Base-by-base conservation (phyloP, 2,329 filamentous ascomycete species). In the Lanzia echinophila region DNA sequence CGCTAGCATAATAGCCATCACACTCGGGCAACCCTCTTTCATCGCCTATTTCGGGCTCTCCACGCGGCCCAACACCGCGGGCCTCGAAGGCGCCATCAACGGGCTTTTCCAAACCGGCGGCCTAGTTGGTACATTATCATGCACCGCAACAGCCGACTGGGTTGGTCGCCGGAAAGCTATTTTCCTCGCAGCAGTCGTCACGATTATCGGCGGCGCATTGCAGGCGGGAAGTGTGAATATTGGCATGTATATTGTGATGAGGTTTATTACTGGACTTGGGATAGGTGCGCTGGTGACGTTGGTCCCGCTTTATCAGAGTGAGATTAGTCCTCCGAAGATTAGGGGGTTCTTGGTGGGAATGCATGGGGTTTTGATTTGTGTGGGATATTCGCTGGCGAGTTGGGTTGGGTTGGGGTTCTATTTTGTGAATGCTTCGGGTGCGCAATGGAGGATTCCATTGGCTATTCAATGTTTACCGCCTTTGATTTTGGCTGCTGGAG, bases 361-460 rank as follows among this genome's bases (percentile, higher is more conserved):
- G 79, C 6, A 91, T 91, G 74, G 87, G 90, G 69, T 90, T 90
- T 76, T 88, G 83, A 70, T 84, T 91, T 70, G 90, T 86, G 56
- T 78, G 90, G 59, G 88, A 87, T 72, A 74, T 92, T 59, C 75
- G 91, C 68, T 71, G 91, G 57, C 22, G 79, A 86, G 3, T 82
- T 84, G 82, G 62, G 81, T 94, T 61, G 81, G 85, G 70, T 90
- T 92, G 67, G 84, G 71, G 44, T 87, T 84, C 52, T 62, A 81
- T 59, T 76, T 78, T 60, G 24, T 28, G 4, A 67, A 62, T n/a
- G 79, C 86, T 69, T 82, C 79, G 5, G 79, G 79, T 60, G 81
- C 83, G 3, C 92, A 90, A 77, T 83, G 81, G 80, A 86, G 89
- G 59, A 8, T 28, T 28, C 86, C 87, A 49, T 90, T 94, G 63